These are phyloP conservation scores for Fusarium duplospermum DNA, from an alignment of 2,329 filamentous ascomycete species.

Conservation along the genomic window DNA sequence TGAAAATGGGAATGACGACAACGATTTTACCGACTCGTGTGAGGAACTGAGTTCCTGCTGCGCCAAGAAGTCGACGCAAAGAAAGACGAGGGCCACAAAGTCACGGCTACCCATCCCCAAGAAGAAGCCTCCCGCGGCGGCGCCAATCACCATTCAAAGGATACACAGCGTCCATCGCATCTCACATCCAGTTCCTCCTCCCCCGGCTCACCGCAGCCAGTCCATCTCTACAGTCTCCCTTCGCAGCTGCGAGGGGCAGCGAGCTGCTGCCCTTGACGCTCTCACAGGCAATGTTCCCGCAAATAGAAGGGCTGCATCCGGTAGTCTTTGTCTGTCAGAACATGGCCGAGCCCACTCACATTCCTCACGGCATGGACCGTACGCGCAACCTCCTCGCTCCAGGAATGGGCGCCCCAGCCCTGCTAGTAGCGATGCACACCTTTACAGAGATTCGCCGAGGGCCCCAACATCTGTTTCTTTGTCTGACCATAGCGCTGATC, in stretches of 20 bases:
- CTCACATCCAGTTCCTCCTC: constrained; percentile 51
- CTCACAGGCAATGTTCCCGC: constrained; percentile 40
- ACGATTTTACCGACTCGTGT: constrained; percentile 26
- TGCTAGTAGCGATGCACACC: constrained; percentile 11
- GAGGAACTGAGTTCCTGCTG: constrained; percentile 36
- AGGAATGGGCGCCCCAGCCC: constrained; percentile 27
- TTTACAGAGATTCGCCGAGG: constrained; percentile 12
- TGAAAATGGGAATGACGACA: constrained; percentile 25
- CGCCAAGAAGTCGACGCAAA: constrained; percentile 28
- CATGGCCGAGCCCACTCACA: constrained; percentile 35
- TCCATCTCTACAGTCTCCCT: constrained; percentile 59
- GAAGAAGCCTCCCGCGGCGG: constrained; percentile 20
- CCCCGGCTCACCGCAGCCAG: constrained; percentile 52
- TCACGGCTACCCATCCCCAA: constrained; percentile 40
- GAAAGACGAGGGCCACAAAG: constrained; percentile 26
- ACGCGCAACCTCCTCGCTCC: constrained; percentile 37
- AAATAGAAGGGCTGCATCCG: constrained; percentile 43
- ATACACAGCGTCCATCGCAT: constrained; percentile 55
- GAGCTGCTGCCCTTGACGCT: constrained; percentile 46
- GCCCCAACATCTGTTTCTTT: constrained; percentile 39
- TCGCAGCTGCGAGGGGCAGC: constrained; percentile 55
- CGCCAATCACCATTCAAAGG: constrained; percentile 49
- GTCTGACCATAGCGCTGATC: constrained; percentile 33
- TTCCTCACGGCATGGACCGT: constrained; percentile 19
- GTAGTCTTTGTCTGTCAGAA: constrained; percentile 49